Conservation (phyloP, 495 filamentous ascomycete genomes). For the Haplographium delicatum region DNA sequence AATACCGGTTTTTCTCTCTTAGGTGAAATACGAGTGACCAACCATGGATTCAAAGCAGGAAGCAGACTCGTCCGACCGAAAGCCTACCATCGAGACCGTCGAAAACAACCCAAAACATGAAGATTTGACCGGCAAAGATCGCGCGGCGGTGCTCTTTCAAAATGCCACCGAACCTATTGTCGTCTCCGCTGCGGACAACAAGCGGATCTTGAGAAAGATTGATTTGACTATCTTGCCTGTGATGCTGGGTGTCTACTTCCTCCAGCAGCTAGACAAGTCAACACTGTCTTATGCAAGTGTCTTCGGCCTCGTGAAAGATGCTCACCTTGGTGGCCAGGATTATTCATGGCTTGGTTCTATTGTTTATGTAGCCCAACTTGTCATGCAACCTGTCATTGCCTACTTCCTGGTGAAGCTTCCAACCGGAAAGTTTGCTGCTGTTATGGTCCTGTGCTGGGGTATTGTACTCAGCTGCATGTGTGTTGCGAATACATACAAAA, state of each 20-base stretch:
- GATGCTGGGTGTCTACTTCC: slow-evolving; percentile 56
- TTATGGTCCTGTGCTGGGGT: slow-evolving; percentile 58
- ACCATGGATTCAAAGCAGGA: slow-evolving; percentile 24
- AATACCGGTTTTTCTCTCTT: no score
- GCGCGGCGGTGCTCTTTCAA: slow-evolving; percentile 40
- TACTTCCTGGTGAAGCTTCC: slow-evolving; percentile 55
- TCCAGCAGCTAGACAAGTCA: slow-evolving; percentile 63
- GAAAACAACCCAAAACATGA: slow-evolving; percentile 6
- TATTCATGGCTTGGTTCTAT: slow-evolving; percentile 54
- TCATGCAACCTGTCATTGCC: slow-evolving; percentile 61
- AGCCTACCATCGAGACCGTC: slow-evolving; percentile 25
- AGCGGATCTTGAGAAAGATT: slow-evolving; percentile 20
- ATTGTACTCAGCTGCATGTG: slow-evolving; percentile 50
- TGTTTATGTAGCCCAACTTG: slow-evolving; percentile 63
- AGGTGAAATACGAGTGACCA: no score
- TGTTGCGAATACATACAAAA: slow-evolving; percentile 36
- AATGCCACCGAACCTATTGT: slow-evolving; percentile 34
- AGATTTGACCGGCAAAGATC: slow-evolving; percentile 31
- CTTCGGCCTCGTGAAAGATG: slow-evolving; percentile 52
- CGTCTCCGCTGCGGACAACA: slow-evolving; percentile 37
- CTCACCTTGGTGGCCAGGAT: slow-evolving; percentile 33
- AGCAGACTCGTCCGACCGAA: slow-evolving; percentile 35
- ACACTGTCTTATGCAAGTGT: slow-evolving; percentile 58
- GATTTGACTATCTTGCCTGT: slow-evolving; percentile 15
- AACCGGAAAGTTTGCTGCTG: slow-evolving; percentile 54